These are phyloP conservation scores for Xylariaceae sp. DNA, from an alignment of 2,329 filamentous ascomycete genomes.

Conservation along the genomic window DNA sequence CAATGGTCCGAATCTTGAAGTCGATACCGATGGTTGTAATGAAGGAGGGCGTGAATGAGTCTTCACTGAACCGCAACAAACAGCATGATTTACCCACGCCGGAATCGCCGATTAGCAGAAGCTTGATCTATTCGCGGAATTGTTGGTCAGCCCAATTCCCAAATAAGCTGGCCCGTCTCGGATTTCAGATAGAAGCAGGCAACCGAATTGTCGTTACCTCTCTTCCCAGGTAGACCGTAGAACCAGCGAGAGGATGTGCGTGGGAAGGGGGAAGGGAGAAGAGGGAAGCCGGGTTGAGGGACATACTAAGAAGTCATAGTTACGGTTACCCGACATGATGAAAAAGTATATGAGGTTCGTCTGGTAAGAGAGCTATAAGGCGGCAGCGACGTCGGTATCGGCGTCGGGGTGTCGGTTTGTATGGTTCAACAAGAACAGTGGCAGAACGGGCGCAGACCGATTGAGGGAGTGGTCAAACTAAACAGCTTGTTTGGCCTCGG, in stretches of 20 bases:
- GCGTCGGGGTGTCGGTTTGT: constrained; percentile 3
- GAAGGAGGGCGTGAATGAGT: constrained; percentile 95
- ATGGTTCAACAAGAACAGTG: constrained; percentile 7
- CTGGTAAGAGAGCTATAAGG: not conserved
- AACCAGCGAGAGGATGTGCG: not conserved
- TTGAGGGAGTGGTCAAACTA: not conserved
- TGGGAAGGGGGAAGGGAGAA: constrained; percentile 4
- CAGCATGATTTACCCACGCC: constrained; percentile 97
- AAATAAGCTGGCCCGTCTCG: not conserved
- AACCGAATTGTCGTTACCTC: not conserved
- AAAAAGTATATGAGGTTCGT: constrained; percentile 15
- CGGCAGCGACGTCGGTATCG: constrained; percentile 1
- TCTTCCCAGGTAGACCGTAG: not conserved
- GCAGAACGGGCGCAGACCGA: constrained; percentile 6
- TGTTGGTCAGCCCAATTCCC: constrained; percentile 13
- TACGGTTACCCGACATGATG: constrained; percentile 91
- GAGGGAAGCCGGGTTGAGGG: not conserved
- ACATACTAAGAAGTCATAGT: constrained; percentile 97
- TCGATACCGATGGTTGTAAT: constrained; percentile 99
- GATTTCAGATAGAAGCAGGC: not conserved
- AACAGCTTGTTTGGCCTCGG: not conserved
- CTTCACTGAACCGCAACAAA: constrained; percentile 91
- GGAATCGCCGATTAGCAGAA: constrained; percentile 92
- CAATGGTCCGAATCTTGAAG: constrained; percentile 99
- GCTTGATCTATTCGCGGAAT: constrained; percentile 67